Conservation (phyloP, 2,329 filamentous ascomycete genomes). For the Trichoderma gracile region DNA sequence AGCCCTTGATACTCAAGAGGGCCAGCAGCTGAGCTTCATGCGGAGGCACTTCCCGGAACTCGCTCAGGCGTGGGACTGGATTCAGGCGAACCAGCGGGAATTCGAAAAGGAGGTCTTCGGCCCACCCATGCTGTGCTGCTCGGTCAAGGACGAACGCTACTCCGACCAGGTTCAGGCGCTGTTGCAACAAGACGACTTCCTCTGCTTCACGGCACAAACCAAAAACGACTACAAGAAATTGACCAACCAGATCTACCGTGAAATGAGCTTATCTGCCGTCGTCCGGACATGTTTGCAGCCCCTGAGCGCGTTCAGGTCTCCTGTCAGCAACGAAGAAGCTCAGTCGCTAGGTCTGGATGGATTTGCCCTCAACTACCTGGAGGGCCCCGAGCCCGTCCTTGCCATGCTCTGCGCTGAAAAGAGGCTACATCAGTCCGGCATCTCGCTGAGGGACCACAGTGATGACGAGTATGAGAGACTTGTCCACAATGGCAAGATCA, state of each 20-base stretch:
- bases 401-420: conserved; percentile 82
- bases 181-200: conserved; percentile 53
- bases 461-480: conserved; percentile 70
- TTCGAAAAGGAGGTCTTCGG: conserved; percentile 80
- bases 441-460: conserved; percentile 62
- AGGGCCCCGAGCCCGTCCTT: conserved; percentile 79
- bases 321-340: conserved; percentile 58
- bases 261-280: conserved; percentile 68
- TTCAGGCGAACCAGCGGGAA: conserved; percentile 65
- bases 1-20: conserved; percentile 70
- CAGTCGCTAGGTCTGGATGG: conserved; percentile 68
- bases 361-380: conserved; percentile 75
- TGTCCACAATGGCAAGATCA: conserved; percentile 57
- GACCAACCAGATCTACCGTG: conserved; percentile 62
- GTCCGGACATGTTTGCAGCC: conserved; percentile 63
- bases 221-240: conserved; percentile 73
- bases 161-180: conserved; percentile 56
- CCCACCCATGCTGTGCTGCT: conserved; percentile 78
- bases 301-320: conserved; percentile 56
- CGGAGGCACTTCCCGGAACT: conserved; percentile 62
- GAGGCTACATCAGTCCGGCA: conserved; percentile 66
- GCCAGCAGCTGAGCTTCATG: conserved; percentile 71
- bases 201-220: conserved; percentile 76
- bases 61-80: conserved; percentile 75
- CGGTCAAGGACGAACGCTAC: conserved; percentile 71